phyloP scores from a whole-genome alignment of 1,284 basidiomycete species.

The Phylloporus sp. region DNA sequence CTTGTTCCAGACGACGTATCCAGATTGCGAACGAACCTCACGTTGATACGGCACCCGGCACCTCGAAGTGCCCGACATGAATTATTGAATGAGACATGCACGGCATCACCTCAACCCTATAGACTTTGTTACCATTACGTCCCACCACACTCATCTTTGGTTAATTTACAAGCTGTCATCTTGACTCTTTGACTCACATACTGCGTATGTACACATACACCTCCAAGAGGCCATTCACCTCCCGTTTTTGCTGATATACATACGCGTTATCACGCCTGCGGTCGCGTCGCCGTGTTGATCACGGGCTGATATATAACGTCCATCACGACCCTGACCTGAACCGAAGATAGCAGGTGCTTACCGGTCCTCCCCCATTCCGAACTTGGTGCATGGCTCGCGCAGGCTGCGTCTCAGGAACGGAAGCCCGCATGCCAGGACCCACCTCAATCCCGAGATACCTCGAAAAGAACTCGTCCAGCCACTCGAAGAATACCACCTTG shows the following conservation, averaged over 20 bases:
- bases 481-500: slow-evolving; percentile 72
- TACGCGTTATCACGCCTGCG: slow-evolving; percentile 12
- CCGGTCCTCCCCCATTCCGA: slow-evolving; percentile 5
- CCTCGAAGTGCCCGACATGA: slow-evolving; percentile 2
- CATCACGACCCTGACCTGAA: slow-evolving; percentile 1
- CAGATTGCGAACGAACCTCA: slow-evolving; percentile 30
- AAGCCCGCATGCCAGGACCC: slow-evolving; percentile 9
- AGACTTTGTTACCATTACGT: slow-evolving; percentile 21
- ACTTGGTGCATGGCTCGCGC: neutral
- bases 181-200: slow-evolving; percentile 17
- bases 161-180: slow-evolving; percentile 25
- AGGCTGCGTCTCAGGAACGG: neutral
- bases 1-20: slow-evolving; percentile 35
- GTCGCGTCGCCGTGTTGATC: slow-evolving; percentile 28
- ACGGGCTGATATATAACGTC: slow-evolving; percentile 16
- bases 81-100: neutral
- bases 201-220: slow-evolving; percentile 16
- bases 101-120: too few species aligned
- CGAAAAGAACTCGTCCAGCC: slow-evolving; percentile 80
- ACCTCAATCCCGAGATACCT: slow-evolving; percentile 39
- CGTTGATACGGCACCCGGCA: slow-evolving; percentile 18
- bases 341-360: slow-evolving; percentile 14
- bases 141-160: slow-evolving; percentile 10
- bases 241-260: slow-evolving; percentile 6
- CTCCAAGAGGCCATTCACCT: neutral